Evolutionary conservation across 1,284 basidiomycete species (phyloP).

Genomic region (Tetrapyrgos nigripes): DNA sequence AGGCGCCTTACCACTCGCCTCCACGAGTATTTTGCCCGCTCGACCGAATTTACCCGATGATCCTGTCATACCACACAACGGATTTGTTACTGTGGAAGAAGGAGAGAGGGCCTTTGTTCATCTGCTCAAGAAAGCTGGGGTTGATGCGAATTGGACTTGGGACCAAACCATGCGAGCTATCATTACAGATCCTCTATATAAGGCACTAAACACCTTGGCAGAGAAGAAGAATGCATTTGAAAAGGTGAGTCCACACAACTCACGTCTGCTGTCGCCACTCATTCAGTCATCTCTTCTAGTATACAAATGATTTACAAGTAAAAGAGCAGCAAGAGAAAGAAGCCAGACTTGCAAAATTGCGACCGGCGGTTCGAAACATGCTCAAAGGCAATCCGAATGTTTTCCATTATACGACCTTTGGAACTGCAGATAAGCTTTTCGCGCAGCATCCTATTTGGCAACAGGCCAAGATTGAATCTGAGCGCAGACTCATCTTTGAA

Average conservation of each 20-base stretch:
- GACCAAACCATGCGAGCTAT: conserved; percentile 97
- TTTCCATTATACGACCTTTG: conserved; percentile 88
- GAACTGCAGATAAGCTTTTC: conserved; percentile 85
- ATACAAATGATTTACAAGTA: conserved; percentile 66
- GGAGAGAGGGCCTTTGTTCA: conserved; percentile 95
- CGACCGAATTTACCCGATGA: conserved; percentile 84
- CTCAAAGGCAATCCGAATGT: conserved; percentile 85
- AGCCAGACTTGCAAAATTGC: conserved; percentile 79
- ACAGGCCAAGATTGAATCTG: conserved; percentile 81
- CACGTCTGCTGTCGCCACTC: neutral
- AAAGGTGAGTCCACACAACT: conserved; percentile 61
- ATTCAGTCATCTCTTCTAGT: conserved; percentile 52
- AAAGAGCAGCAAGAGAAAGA: conserved; percentile 82
- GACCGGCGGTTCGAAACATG: conserved; percentile 85
- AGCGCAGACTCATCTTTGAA: conserved; percentile 86
- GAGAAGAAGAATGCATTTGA: conserved; percentile 96
- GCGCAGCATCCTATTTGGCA: conserved; percentile 88
- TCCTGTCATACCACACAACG: conserved; percentile 86
- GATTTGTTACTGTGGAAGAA: conserved; percentile 86
- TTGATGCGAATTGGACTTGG: conserved; percentile 96
- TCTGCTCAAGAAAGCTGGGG: conserved; percentile 86
- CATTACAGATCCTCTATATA: conserved; percentile 98
- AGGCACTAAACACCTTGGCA: conserved; percentile 90
- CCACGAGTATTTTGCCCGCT: conserved; percentile 68
- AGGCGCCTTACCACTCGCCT: conserved; percentile 60